Evolutionary conservation across 1,284 basidiomycete species (phyloP).

Genomic region (Ganoderma sinense): DNA sequence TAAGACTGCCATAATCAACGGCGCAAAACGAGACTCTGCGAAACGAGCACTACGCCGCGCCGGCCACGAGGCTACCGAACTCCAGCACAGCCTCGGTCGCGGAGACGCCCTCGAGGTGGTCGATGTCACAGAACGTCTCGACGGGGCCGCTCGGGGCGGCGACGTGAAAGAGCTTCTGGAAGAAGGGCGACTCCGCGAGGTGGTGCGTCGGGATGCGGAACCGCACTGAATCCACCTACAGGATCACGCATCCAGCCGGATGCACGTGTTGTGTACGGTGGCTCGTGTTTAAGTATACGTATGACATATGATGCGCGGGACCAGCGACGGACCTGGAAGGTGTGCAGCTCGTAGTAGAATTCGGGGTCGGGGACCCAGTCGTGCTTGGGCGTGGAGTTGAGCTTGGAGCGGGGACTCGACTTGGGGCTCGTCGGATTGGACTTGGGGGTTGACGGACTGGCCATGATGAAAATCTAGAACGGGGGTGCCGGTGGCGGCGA

Average conservation of each 20-base stretch:
- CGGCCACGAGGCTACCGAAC: no score
- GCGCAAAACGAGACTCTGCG: no score
- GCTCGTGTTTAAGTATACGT: not conserved
- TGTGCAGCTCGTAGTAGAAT: not conserved
- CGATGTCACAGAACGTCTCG: not conserved
- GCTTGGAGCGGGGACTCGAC: not conserved
- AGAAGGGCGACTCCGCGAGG: not conserved
- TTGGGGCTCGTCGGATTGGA: not conserved
- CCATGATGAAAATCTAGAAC: not conserved
- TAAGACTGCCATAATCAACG: no score
- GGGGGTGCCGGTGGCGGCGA: not conserved
- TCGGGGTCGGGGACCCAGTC: not conserved
- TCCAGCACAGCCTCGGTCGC: no score
- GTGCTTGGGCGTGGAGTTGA: not conserved
- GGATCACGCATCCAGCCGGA: no score
- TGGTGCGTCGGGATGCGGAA: constrained; percentile 4
- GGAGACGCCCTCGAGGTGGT: constrained; percentile 2
- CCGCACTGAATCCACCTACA: not conserved
- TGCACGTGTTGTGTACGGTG: not conserved
- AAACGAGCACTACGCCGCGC: no score
- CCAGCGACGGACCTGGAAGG: not conserved
- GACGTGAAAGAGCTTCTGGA: not conserved
- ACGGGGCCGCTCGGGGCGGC: not conserved
- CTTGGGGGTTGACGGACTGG: not conserved
- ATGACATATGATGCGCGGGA: no score